phyloP scores from a whole-genome alignment of 495 filamentous ascomycete genomes.

The Saxophila tyrrhenica region DNA sequence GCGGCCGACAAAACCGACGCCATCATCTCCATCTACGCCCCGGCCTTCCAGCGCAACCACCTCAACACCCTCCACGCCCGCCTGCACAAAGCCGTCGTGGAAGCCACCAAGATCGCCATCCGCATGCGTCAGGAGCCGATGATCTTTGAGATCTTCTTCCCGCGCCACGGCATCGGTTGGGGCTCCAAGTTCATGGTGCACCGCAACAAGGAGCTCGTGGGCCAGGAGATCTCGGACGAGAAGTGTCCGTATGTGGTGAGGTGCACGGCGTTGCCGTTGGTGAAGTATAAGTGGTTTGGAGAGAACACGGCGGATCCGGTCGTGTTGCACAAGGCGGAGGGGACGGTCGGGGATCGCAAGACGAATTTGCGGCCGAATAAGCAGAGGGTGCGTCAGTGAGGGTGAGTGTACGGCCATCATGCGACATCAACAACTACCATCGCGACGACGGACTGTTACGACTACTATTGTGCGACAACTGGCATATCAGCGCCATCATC shows the following conservation, averaged over 20 bases:
- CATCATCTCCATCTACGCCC: background rate
- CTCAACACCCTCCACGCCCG: background rate
- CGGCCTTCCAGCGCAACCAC: background rate
- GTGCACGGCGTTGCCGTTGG: conserved; percentile 2
- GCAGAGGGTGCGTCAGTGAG: background rate
- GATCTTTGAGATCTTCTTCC: conserved; percentile 1
- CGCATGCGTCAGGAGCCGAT: conserved; percentile 11
- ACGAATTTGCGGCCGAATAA: background rate
- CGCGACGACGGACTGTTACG: no score
- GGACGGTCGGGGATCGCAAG: conserved; percentile 7
- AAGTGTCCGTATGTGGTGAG: conserved; percentile 2
- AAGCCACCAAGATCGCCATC: conserved; percentile 8
- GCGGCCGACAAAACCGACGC: background rate
- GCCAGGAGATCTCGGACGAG: conserved; percentile 1
- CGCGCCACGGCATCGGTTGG: conserved; percentile 9
- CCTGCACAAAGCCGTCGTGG: conserved; percentile 2
- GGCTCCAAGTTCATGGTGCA: conserved; percentile 10
- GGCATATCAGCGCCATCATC: no score
- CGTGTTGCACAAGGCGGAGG: conserved; percentile 7
- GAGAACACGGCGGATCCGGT: background rate
- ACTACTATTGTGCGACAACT: no score
- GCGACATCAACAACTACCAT: no score
- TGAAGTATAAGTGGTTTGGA: conserved; percentile 4
- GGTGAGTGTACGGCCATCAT: no score
- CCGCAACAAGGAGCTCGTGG: conserved; percentile 7